These are phyloP conservation scores for Rhodamnia rubescens DNA, from an alignment of 345 rosid genomes.

Conservation along the genomic window DNA sequence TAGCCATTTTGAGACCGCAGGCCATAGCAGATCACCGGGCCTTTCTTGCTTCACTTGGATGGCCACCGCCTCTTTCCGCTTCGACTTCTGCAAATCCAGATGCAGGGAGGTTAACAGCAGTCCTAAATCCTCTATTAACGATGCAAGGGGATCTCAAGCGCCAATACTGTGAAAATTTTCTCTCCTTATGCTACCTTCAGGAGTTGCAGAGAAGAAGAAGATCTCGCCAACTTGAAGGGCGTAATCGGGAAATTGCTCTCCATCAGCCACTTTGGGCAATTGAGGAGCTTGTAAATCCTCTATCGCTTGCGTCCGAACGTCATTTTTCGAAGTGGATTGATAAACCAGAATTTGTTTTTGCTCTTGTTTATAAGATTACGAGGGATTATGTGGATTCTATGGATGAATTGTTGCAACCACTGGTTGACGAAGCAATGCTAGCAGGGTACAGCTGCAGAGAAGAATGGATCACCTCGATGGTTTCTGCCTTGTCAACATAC, in stretches of 20 bases:
- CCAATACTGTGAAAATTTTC: conserved; percentile 68
- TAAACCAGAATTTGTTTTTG: conserved; percentile 77
- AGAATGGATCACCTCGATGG: conserved; percentile 96
- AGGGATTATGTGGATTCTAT: conserved; percentile 78
- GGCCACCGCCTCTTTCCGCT: conserved; percentile 85
- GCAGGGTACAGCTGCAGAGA: conserved; percentile 92
- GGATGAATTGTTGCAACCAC: conserved; percentile 92
- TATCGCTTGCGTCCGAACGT: conserved; percentile 56
- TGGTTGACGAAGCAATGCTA: conserved; percentile 82
- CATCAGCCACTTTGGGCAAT: conserved; percentile 95
- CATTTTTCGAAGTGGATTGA: conserved; percentile 80
- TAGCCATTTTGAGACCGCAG: conserved; percentile 84
- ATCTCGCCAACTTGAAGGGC: conserved; percentile 72
- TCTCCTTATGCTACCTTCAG: conserved; percentile 70
- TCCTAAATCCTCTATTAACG: conserved; percentile 61
- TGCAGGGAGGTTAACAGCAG: conserved; percentile 31
- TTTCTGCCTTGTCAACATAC: conserved; percentile 54
- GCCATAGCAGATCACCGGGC: conserved; percentile 79
- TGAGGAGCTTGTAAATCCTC: conserved; percentile 90
- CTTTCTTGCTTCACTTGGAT: conserved; percentile 72
- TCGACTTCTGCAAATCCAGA: conserved; percentile 40
- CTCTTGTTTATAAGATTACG: conserved; percentile 75
- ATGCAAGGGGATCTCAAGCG: conserved; percentile 69
- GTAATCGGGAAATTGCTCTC: conserved; percentile 44
- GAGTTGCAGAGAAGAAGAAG: conserved; percentile 77